These are phyloP conservation scores for Allantophomopsis cytisporea DNA, from an alignment of 2,329 filamentous ascomycete genomes.

Conservation along the genomic window DNA sequence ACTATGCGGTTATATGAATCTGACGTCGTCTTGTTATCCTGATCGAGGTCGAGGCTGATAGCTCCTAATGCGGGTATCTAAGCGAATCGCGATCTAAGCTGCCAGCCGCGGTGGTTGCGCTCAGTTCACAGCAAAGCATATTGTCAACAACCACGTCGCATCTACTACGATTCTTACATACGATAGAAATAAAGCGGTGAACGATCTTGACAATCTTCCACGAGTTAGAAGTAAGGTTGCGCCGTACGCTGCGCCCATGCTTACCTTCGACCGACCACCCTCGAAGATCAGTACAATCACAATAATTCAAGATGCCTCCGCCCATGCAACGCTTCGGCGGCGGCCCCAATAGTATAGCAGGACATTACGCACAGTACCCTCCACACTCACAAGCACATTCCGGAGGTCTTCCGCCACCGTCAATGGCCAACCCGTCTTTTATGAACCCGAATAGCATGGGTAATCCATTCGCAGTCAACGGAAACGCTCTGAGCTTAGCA, in stretches of 20 bases:
- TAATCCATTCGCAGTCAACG: constrained; percentile 48
- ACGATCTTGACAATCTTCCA: too few relatives aligned
- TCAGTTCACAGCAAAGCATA: too few relatives aligned
- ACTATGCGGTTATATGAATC: background rate
- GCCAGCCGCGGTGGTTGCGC: too few relatives aligned
- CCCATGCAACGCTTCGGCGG: constrained; percentile 19
- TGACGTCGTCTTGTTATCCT: background rate
- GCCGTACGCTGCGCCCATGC: constrained; percentile 17
- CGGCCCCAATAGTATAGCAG: constrained; percentile 17
- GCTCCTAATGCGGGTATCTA: constrained; percentile 2
- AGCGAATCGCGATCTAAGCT: constrained; percentile 1
- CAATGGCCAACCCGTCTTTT: constrained; percentile 58
- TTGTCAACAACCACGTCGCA: too few relatives aligned
- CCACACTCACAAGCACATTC: constrained; percentile 30
- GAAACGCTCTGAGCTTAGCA: constrained; percentile 38
- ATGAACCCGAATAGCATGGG: constrained; percentile 54
- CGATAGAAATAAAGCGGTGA: too few relatives aligned
- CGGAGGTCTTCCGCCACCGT: constrained; percentile 35
- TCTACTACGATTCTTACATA: too few relatives aligned
- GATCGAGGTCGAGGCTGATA: constrained; percentile 1
- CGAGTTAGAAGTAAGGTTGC: too few relatives aligned
- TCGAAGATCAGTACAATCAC: constrained; percentile 16
- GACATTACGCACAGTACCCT: constrained; percentile 29
- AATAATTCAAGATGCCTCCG: constrained; percentile 18
- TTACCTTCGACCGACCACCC: constrained; percentile 7